Conservation (phyloP, 2,329 filamentous ascomycete genomes). For the Magnaporthiopsis rhizophila region DNA sequence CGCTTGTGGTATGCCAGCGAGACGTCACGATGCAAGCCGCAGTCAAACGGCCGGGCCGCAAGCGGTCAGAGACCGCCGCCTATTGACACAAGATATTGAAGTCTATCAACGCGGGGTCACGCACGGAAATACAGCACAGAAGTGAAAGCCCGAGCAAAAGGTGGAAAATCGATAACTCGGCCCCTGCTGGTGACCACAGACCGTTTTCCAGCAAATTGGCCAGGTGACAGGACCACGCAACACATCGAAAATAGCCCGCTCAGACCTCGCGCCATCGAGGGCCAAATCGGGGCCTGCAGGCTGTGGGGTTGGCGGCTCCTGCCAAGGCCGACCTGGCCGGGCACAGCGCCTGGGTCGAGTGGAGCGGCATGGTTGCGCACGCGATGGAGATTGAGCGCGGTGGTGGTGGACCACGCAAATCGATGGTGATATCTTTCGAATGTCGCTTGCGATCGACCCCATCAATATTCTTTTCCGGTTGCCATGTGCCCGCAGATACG, state of each 20-base stretch:
- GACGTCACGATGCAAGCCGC: too few species aligned
- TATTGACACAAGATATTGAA: too few species aligned
- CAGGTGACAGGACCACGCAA: too few species aligned
- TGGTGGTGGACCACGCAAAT: too few species aligned
- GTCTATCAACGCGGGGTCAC: too few species aligned
- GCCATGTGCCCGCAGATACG: background rate
- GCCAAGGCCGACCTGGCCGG: background rate
- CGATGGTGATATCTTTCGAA: background rate
- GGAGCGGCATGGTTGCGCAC: too few species aligned
- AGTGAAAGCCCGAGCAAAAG: background rate
- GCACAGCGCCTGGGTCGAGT: too few species aligned
- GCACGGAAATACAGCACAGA: background rate
- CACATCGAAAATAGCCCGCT: background rate
- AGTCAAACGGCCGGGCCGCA: too few species aligned
- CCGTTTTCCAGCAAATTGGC: background rate
- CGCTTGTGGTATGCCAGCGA: too few species aligned
- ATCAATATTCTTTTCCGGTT: background rate
- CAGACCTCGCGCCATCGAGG: background rate
- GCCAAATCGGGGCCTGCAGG: background rate
- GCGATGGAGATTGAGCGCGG: too few species aligned
- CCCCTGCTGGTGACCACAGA: background rate
- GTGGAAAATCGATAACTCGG: too few species aligned
- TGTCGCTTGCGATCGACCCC: background rate
- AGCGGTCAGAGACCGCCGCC: too few species aligned
- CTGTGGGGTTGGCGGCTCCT: background rate